Percentiles rank a stretch among this genome's conserved stretches.
These are phyloP conservation scores for Exophiala aquamarina DNA, from an alignment of 2,329 filamentous ascomycete genomes.

Conservation along the genomic window DNA sequence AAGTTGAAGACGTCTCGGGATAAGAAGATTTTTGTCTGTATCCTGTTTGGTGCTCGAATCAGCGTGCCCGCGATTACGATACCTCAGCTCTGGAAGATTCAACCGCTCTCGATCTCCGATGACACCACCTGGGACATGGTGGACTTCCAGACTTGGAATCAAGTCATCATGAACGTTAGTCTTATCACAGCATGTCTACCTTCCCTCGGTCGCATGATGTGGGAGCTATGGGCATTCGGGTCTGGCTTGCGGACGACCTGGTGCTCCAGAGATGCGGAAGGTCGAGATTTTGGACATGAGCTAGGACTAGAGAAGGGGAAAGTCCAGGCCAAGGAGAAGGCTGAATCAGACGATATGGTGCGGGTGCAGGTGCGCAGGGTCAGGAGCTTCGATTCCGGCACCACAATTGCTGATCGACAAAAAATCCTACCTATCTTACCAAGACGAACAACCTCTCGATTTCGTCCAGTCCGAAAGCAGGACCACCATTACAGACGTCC, in stretches of 20 bases:
- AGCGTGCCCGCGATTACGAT: conserved; percentile 11
- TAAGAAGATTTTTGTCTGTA: conserved; percentile 16
- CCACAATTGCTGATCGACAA: conserved; percentile 1
- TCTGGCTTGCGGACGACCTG: conserved; percentile 6
- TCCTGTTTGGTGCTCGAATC: conserved; percentile 17
- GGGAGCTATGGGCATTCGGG: conserved; percentile 14
- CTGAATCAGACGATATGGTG: conserved; percentile 1
- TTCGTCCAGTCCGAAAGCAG: conserved; percentile 1
- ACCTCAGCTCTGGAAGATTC: conserved; percentile 10
- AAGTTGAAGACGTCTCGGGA: conserved; percentile 14
- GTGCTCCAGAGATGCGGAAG: background rate
- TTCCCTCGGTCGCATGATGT: conserved; percentile 17
- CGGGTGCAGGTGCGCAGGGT: conserved; percentile 1
- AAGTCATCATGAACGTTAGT: conserved; percentile 22
- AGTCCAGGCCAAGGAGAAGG: conserved; percentile 5
- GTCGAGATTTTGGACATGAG: conserved; percentile 16
- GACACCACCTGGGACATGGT: conserved; percentile 22
- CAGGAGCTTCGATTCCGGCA: conserved; percentile 8
- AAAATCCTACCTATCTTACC: background rate
- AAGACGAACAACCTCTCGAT: background rate
- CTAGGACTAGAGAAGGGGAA: conserved; percentile 8
- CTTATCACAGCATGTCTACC: conserved; percentile 24
- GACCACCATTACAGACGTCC: conserved; percentile 3
- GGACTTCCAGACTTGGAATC: conserved; percentile 18
- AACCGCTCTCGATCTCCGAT: conserved; percentile 9